Evolutionary conservation across 2,329 filamentous ascomycete species (phyloP).

Genomic region (Colletotrichum truncatum): DNA sequence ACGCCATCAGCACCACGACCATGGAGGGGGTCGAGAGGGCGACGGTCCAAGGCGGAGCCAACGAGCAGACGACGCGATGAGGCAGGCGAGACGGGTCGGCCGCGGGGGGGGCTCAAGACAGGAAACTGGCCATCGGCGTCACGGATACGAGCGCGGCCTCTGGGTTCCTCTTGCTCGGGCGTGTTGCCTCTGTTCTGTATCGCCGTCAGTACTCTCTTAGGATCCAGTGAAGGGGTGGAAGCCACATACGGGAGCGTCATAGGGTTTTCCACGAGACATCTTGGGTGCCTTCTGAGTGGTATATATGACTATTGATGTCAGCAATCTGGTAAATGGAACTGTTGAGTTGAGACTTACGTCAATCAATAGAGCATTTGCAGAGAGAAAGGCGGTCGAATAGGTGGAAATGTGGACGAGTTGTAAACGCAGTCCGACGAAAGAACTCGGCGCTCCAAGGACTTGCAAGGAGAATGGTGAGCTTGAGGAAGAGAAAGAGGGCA

Average conservation of each 20-base stretch:
- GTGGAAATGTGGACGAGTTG: no score
- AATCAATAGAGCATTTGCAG: no score
- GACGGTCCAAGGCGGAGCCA: no score
- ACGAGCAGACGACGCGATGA: no score
- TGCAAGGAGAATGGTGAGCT: not conserved
- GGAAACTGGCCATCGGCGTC: not conserved
- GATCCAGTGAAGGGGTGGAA: not conserved
- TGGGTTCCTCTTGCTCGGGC: not conserved
- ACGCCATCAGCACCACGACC: no score
- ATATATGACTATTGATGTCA: not conserved
- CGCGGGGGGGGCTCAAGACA: not conserved
- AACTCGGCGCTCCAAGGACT: not conserved
- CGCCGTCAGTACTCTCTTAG: not conserved
- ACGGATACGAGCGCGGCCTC: slow-evolving; percentile 2
- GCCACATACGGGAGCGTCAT: not conserved
- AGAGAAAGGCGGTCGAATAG: no score
- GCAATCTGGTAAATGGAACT: no score
- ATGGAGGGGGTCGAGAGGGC: no score
- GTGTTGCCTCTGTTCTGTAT: not conserved
- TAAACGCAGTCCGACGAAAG: no score
- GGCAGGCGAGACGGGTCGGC: not conserved
- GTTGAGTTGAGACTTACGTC: no score
- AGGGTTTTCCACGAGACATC: slow-evolving; percentile 1
- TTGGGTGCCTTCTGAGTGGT: not conserved
- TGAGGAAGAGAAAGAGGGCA: not conserved